phyloP scores from a whole-genome alignment of 441 rosid species.

The Adansonia rubrostipa region DNA sequence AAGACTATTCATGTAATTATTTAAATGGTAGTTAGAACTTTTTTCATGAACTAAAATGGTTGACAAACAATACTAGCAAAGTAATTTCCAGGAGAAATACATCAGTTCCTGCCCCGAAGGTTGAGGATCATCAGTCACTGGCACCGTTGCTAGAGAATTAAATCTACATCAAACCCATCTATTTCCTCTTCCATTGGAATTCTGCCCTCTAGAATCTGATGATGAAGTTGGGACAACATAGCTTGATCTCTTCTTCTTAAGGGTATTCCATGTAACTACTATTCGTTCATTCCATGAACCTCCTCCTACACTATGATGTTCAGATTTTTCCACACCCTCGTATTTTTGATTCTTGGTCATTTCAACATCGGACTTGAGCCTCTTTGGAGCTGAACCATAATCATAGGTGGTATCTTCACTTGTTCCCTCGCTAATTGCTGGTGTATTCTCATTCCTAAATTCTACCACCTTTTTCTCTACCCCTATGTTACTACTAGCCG shows the following conservation, averaged over 20 bases:
- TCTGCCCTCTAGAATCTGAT: conserved; percentile 77
- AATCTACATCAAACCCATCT: conserved; percentile 35
- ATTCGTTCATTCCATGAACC: conserved; percentile 51
- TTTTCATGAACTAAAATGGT: no score
- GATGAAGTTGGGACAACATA: conserved; percentile 68
- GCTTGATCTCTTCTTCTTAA: conserved; percentile 69
- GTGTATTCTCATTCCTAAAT: conserved; percentile 41
- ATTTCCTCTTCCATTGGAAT: conserved; percentile 67
- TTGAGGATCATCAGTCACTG: no score
- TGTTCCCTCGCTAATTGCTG: conserved; percentile 63
- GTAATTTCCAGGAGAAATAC: no score
- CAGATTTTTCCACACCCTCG: conserved; percentile 38
- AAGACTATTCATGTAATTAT: no score
- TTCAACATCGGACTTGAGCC: not conserved
- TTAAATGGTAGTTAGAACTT: no score
- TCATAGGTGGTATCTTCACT: conserved; percentile 61
- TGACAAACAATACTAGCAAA: no score
- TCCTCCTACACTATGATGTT: conserved; percentile 37
- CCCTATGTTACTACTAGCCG: conserved; percentile 39
- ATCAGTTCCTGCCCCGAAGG: no score
- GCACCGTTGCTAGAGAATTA: no score
- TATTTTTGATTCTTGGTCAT: not conserved
- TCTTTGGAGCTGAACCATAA: conserved; percentile 43
- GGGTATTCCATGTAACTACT: conserved; percentile 70
- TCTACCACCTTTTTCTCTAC: conserved; percentile 12